Conservation (phyloP, 2,329 filamentous ascomycete species). For the Fusarium haematococcum region DNA sequence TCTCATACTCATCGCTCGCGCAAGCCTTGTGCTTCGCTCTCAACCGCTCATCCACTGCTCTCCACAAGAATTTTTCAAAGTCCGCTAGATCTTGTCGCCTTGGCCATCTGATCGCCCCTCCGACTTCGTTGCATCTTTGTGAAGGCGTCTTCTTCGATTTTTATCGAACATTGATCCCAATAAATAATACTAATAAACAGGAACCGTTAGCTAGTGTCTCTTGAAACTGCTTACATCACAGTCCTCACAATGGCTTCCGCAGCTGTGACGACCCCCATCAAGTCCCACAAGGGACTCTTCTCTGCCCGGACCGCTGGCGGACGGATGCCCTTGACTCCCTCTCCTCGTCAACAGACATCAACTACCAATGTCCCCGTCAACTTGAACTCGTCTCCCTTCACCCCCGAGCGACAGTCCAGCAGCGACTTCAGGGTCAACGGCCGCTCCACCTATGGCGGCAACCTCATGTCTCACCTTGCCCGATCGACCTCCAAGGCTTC, state of each 20-base stretch:
- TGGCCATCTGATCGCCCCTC: constrained; percentile 61
- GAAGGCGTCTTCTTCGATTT: constrained; percentile 57
- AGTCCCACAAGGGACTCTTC: constrained; percentile 95
- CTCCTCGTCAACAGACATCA: constrained; percentile 76
- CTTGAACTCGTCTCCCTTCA: constrained; percentile 79
- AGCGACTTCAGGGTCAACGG: constrained; percentile 65
- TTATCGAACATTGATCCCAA: constrained; percentile 60
- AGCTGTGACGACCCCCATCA: constrained; percentile 88
- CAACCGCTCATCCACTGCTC: constrained; percentile 38
- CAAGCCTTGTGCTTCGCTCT: constrained; percentile 38
- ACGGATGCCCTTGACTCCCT: constrained; percentile 94
- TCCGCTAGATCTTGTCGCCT: constrained; percentile 63
- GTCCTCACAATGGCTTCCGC: constrained; percentile 79
- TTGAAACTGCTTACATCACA: constrained; percentile 58
- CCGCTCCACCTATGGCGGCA: constrained; percentile 84
- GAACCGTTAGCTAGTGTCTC: constrained; percentile 71
- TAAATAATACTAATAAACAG: constrained; percentile 62
- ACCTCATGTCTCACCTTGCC: constrained; percentile 82
- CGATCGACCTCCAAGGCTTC: constrained; percentile 74
- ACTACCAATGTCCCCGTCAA: constrained; percentile 62
- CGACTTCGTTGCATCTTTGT: constrained; percentile 57
- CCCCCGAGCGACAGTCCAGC: constrained; percentile 71
- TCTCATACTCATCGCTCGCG: constrained; percentile 15
- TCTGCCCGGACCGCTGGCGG: constrained; percentile 92
- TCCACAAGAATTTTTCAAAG: constrained; percentile 48